These are phyloP conservation scores for Diplodia scrobiculata DNA, from an alignment of 2,329 filamentous ascomycete genomes.

Conservation along the genomic window DNA sequence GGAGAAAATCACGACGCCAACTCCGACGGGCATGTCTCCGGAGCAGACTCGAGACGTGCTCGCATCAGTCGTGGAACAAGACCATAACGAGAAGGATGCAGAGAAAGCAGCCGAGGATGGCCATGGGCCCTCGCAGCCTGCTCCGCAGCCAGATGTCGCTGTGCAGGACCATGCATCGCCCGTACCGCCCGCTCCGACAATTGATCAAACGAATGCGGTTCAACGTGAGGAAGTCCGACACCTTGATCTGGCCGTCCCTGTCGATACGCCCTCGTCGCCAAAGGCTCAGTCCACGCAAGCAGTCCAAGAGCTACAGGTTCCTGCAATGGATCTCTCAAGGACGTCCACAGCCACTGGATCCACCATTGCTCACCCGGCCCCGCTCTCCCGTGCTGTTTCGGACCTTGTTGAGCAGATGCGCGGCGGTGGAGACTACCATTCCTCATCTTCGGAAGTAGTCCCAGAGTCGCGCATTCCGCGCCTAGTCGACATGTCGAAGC, in stretches of 20 bases:
- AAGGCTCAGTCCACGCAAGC: slow-evolving; percentile 16
- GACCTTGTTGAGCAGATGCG: slow-evolving; percentile 28
- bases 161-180: not conserved
- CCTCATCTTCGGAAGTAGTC: not conserved
- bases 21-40: slow-evolving; percentile 52
- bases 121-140: slow-evolving; percentile 15
- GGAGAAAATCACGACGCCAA: slow-evolving; percentile 40
- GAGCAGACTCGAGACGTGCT: slow-evolving; percentile 67
- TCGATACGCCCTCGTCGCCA: slow-evolving; percentile 39
- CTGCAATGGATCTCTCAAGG: slow-evolving; percentile 15
- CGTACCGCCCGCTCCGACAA: not conserved
- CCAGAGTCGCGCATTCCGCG: slow-evolving; percentile 45
- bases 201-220: slow-evolving; percentile 38
- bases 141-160: not conserved
- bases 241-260: slow-evolving; percentile 61
- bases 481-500: slow-evolving; percentile 41
- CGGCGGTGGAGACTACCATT: slow-evolving; percentile 5
- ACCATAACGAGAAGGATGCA: slow-evolving; percentile 45
- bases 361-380: not conserved
- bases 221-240: slow-evolving; percentile 61
- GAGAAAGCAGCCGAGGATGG: slow-evolving; percentile 9
- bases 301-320: slow-evolving; percentile 14
- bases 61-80: slow-evolving; percentile 66
- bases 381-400: slow-evolving; percentile 20
- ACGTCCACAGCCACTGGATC: slow-evolving; percentile 4